Evolutionary conservation across 352 stramenopile genomes (phyloP).

Genomic region (Halophytophthora polymorphica): DNA sequence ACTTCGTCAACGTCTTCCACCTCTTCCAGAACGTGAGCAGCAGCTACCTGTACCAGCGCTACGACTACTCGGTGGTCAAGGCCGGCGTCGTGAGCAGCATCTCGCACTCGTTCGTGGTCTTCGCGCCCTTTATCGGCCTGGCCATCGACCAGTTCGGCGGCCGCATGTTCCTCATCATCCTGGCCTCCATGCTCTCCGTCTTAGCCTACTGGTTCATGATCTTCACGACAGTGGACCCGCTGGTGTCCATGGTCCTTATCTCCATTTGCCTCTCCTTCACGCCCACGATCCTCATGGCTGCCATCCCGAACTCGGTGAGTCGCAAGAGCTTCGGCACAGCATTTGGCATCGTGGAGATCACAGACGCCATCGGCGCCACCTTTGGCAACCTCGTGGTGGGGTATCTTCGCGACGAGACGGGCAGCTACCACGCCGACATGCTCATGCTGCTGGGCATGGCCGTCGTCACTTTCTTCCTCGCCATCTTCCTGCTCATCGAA

Average conservation of each 20-base stretch:
- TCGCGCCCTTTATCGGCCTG: conserved; percentile 86
- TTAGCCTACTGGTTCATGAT: conserved; percentile 83
- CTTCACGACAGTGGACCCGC: conserved; percentile 71
- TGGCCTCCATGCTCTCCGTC: conserved; percentile 66
- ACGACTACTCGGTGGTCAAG: conserved; percentile 84
- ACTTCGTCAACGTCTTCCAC: conserved; percentile 91
- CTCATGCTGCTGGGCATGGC: conserved; percentile 78
- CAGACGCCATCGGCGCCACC: conserved; percentile 73
- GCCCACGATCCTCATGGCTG: conserved; percentile 86
- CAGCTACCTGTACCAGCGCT: conserved; percentile 84
- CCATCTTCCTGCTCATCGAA: conserved; percentile 59
- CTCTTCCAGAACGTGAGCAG: conserved; percentile 90
- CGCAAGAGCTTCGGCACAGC: conserved; percentile 75
- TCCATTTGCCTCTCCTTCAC: conserved; percentile 85
- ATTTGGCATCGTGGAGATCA: conserved; percentile 88
- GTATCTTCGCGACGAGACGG: conserved; percentile 76
- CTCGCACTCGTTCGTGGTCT: conserved; percentile 79
- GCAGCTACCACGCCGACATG: conserved; percentile 83
- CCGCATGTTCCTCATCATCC: conserved; percentile 77
- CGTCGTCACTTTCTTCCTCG: conserved; percentile 60
- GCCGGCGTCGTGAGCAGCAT: conserved; percentile 78
- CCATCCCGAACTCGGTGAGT: conserved; percentile 76
- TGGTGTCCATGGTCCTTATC: conserved; percentile 86
- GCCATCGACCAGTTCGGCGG: conserved; percentile 87
- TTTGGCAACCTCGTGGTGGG: conserved; percentile 85